A percentile compares a stretch with the other conserved stretches of the same genome.
These are phyloP conservation scores for Umbellularia californica DNA, from an alignment of 164 flowering plant genomes.

Conservation along the genomic window DNA sequence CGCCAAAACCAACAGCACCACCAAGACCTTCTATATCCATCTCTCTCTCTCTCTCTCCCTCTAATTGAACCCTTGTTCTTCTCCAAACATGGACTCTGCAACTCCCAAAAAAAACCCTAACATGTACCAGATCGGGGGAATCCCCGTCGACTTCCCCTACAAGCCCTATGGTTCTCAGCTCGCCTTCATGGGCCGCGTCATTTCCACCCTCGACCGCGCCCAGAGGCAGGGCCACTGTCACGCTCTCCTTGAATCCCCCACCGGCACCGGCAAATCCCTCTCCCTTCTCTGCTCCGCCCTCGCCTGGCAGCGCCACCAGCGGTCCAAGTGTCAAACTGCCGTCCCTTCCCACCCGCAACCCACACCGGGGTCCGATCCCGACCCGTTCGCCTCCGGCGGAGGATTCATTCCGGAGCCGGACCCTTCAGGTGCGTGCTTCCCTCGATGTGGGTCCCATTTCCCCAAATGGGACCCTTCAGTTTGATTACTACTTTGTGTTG, in stretches of 20 bases:
- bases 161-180: constrained; percentile 92
- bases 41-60: neutral
- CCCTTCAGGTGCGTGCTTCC: constrained; percentile 38
- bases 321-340: constrained; percentile 7
- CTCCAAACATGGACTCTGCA: constrained; percentile 28
- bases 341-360: constrained; percentile 36
- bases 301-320: constrained; percentile 78
- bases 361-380: constrained; percentile 35
- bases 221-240: constrained; percentile 76
- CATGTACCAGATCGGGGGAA: constrained; percentile 63
- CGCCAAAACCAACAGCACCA: no score
- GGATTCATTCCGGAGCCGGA: constrained; percentile 76
- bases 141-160: constrained; percentile 84
- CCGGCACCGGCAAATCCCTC: constrained; percentile 93
- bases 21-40: neutral
- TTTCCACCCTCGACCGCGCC: constrained; percentile 84
- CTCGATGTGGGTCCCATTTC: neutral
- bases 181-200: constrained; percentile 88
- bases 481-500: no score
- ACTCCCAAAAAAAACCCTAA: constrained; percentile 17
- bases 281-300: constrained; percentile 93
- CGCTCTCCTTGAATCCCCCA: constrained; percentile 94
- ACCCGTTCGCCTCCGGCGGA: constrained; percentile 70
- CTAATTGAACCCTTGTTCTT: neutral
- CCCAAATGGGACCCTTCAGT: neutral